Conservation (phyloP, 1,284 basidiomycete species). For the Moesziomyces sp. region DNA sequence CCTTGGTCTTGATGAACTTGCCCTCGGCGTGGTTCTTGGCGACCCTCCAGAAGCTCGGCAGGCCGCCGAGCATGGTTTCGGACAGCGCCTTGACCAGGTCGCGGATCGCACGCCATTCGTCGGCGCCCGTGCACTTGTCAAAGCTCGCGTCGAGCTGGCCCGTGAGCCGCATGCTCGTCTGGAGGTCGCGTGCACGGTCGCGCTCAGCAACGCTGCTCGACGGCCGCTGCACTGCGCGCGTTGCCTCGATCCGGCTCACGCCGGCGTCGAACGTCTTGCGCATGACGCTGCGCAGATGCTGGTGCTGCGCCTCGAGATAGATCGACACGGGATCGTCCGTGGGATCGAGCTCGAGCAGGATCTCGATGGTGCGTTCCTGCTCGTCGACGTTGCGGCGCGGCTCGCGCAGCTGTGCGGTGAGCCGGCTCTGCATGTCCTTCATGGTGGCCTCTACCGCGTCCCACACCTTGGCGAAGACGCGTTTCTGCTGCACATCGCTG, state of each 20-base stretch:
- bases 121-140: conserved; percentile 45
- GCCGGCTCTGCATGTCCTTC: conserved; percentile 83
- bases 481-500: conserved; percentile 74
- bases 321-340: conserved; percentile 80
- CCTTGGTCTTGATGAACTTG: conserved; percentile 40
- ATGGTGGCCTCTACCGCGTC: conserved; percentile 92
- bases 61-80: conserved; percentile 72
- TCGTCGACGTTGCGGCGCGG: conserved; percentile 84
- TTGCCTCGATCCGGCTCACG: conserved; percentile 35
- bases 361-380: conserved; percentile 95
- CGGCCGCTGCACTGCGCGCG: conserved; percentile 6
- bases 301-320: conserved; percentile 92
- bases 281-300: conserved; percentile 83
- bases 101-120: conserved; percentile 79
- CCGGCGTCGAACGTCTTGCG: conserved; percentile 74
- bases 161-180: conserved; percentile 61
- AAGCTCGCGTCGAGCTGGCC: conserved; percentile 42
- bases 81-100: conserved; percentile 73
- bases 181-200: conserved; percentile 70
- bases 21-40: conserved; percentile 85
- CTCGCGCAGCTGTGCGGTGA: conserved; percentile 84
- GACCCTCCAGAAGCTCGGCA: conserved; percentile 95
- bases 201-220: conserved; percentile 73
- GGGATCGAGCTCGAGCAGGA: conserved; percentile 64
- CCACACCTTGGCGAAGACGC: conserved; percentile 97